Evolutionary conservation across 805 yeast species (phyloP).

Genomic region (Tetrapisispora iriomotensis): DNA sequence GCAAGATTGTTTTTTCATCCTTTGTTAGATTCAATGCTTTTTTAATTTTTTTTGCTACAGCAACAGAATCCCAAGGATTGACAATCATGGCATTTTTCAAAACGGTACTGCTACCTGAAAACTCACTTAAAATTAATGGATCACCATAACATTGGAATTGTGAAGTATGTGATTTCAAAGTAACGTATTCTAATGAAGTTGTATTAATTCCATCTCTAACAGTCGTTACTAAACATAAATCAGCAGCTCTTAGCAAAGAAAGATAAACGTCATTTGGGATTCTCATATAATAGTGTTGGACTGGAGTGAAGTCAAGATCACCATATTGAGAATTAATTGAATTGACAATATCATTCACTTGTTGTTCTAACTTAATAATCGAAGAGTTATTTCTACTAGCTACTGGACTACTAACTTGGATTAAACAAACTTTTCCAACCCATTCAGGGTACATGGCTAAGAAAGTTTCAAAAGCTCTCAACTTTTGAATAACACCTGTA

Average conservation of each 20-base stretch:
- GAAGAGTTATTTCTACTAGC: constrained; percentile 25
- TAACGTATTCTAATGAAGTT: constrained; percentile 84
- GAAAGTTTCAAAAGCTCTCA: constrained; percentile 83
- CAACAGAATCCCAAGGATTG: constrained; percentile 96
- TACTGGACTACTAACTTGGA: constrained; percentile 80
- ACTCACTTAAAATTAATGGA: constrained; percentile 84
- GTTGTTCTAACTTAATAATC: constrained; percentile 58
- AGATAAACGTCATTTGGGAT: constrained; percentile 81
- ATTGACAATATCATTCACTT: constrained; percentile 72
- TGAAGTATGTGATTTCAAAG: constrained; percentile 57
- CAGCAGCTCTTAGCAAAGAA: constrained; percentile 82
- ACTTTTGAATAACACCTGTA: constrained; percentile 86
- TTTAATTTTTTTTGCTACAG: constrained; percentile 77
- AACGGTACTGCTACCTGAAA: constrained; percentile 77
- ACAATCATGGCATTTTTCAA: constrained; percentile 67
- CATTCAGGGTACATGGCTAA: constrained; percentile 88
- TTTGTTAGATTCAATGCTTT: constrained; percentile 50
- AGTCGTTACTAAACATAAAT: constrained; percentile 78
- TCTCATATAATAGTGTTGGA: constrained; percentile 86
- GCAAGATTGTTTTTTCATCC: constrained; percentile 37
- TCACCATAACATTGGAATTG: constrained; percentile 31
- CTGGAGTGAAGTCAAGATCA: constrained; percentile 70
- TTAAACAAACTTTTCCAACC: constrained; percentile 75
- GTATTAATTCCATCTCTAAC: constrained; percentile 96
- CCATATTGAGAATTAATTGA: constrained; percentile 83